Evolutionary conservation across 176 grass and related monocot species (phyloP).

Genomic region (Oryza rufipogon): DNA sequence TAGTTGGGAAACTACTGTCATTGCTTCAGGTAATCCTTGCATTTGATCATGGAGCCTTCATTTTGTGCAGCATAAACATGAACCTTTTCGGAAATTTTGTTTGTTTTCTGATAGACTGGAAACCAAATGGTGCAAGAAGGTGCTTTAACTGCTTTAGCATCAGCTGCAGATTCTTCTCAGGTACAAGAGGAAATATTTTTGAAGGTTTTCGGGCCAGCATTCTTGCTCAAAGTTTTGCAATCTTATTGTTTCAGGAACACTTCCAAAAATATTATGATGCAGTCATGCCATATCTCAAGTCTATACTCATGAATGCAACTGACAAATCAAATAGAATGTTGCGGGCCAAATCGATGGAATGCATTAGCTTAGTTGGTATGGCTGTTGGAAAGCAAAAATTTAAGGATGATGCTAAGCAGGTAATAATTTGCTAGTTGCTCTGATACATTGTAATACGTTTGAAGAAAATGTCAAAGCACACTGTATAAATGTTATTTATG

Average conservation of each 20-base stretch:
- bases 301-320: slow-evolving; percentile 95
- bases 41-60: slow-evolving; percentile 31
- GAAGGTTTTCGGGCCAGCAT: slow-evolving; percentile 24
- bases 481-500: slow-evolving; percentile 22
- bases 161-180: slow-evolving; percentile 97
- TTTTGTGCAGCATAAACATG: slow-evolving; percentile 20
- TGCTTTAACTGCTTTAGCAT: slow-evolving; percentile 96
- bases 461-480: slow-evolving; percentile 17
- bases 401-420: slow-evolving; percentile 97
- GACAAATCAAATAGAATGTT: slow-evolving; percentile 98
- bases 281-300: slow-evolving; percentile 96
- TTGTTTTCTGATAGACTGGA: slow-evolving; percentile 61
- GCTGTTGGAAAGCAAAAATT: slow-evolving; percentile 98
- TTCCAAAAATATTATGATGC: slow-evolving; percentile 99
- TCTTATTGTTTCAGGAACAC: slow-evolving; percentile 69
- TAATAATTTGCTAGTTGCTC: slow-evolving; percentile 37
- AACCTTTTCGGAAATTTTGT: slow-evolving; percentile 22
- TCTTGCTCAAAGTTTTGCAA: slow-evolving; percentile 27
- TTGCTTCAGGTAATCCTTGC: slow-evolving; percentile 70
- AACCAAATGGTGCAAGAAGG: slow-evolving; percentile 99
- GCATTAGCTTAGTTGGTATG: slow-evolving; percentile 99
- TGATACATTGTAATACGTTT: neutral
- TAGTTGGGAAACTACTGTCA: slow-evolving; percentile 81
- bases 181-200: slow-evolving; percentile 44
- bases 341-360: slow-evolving; percentile 98